phyloP scores from a whole-genome alignment of 352 stramenopile species.

The Halophytophthora batemanensis region DNA sequence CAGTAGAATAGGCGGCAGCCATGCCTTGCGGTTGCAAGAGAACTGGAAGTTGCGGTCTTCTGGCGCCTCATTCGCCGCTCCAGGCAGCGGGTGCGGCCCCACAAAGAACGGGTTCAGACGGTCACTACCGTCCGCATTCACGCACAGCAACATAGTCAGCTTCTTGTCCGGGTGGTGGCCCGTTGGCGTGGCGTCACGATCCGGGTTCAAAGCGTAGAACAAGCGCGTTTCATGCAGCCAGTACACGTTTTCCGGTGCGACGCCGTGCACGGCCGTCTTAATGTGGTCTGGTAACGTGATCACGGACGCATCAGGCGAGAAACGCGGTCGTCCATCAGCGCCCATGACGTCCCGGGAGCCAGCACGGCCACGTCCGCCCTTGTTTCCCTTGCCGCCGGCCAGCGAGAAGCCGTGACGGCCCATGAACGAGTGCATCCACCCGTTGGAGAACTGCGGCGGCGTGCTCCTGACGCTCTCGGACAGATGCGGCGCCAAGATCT shows the following conservation, averaged over 20 bases:
- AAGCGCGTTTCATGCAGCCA: conserved; percentile 75
- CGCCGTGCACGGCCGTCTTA: conserved; percentile 36
- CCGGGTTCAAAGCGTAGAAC: conserved; percentile 41
- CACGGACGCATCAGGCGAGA: conserved; percentile 29
- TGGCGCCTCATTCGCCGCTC: neutral
- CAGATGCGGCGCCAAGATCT: conserved; percentile 48
- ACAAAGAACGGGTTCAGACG: conserved; percentile 71
- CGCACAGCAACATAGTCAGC: conserved; percentile 59
- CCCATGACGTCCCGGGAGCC: conserved; percentile 12
- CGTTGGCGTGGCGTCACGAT: conserved; percentile 19
- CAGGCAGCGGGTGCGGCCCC: conserved; percentile 29
- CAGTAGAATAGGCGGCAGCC: conserved; percentile 71
- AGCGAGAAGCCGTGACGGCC: conserved; percentile 63
- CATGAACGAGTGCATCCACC: conserved; percentile 85
- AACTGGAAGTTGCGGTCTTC: conserved; percentile 49
- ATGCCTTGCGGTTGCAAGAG: conserved; percentile 65
- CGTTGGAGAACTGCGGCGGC: conserved; percentile 82
- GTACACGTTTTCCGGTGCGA: conserved; percentile 61
- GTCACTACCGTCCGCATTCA: conserved; percentile 69
- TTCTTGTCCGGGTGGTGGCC: conserved; percentile 35
- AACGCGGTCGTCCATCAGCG: conserved; percentile 22
- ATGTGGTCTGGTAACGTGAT: conserved; percentile 50
- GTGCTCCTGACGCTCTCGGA: conserved; percentile 25
- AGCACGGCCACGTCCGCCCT: conserved; percentile 9
- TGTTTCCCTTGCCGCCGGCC: conserved; percentile 22